Conservation (phyloP, 768 basidiomycete genomes). For the Tricholoma flavovirens region DNA sequence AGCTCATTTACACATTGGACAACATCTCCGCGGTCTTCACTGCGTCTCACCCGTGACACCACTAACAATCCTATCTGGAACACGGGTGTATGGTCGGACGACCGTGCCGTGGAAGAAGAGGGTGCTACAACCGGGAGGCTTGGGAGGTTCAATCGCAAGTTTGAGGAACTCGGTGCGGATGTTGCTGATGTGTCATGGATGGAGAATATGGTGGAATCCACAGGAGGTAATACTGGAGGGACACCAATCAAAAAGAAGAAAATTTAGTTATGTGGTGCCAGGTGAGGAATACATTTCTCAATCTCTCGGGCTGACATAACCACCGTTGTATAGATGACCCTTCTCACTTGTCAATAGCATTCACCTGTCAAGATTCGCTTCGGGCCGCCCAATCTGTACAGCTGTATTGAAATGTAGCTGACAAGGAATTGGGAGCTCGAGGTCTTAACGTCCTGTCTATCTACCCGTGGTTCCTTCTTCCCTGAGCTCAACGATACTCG, state of each 20-base stretch:
- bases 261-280: too few species aligned
- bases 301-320: neutral
- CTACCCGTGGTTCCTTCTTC: too few species aligned
- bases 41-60: slow-evolving; percentile 79
- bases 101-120: slow-evolving; percentile 58
- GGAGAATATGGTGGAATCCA: slow-evolving; percentile 18
- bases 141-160: slow-evolving; percentile 73
- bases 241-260: slow-evolving; percentile 10
- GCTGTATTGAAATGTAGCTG: too few species aligned
- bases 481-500: too few species aligned
- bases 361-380: too few species aligned
- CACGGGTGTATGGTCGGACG: slow-evolving; percentile 49
- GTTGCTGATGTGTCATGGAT: slow-evolving; percentile 30
- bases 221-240: slow-evolving; percentile 6
- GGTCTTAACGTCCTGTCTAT: too few species aligned
- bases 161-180: slow-evolving; percentile 44
- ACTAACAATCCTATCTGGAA: slow-evolving; percentile 90
- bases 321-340: neutral
- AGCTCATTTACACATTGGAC: slow-evolving; percentile 85
- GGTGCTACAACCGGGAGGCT: slow-evolving; percentile 68
- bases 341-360: too few species aligned
- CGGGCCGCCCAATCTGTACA: too few species aligned
- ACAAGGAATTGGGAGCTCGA: too few species aligned
- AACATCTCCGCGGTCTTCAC: slow-evolving; percentile 74
- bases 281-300: neutral